Percentiles rank a stretch among this genome's conserved stretches.
phyloP scores from a whole-genome alignment of 345 rosid genomes.

The Ailanthus altissimus region DNA sequence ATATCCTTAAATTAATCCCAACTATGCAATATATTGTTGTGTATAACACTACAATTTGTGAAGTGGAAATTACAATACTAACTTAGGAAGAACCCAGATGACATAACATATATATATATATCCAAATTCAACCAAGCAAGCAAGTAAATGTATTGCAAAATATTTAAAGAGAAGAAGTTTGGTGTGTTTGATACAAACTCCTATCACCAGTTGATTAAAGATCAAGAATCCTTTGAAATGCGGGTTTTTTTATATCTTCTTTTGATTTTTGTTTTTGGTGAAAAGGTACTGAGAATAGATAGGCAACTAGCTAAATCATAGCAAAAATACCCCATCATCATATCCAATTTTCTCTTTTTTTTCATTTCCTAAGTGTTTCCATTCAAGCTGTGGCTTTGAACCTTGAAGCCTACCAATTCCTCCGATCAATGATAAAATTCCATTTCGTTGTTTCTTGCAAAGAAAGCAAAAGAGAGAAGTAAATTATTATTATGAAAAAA shows the following conservation, averaged over 20 bases:
- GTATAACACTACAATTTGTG: not conserved
- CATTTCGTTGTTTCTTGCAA: not conserved
- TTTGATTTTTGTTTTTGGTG: no score
- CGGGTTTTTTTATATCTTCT: not conserved
- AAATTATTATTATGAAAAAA: not conserved
- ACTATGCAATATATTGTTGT: no score
- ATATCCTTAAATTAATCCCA: not conserved
- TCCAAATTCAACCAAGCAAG: not conserved
- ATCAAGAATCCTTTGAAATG: not conserved
- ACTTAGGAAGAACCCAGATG: not conserved
- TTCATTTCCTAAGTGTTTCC: not conserved
- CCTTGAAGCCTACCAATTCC: not conserved
- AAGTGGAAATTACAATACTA: not conserved
- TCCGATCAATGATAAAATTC: constrained; percentile 1
- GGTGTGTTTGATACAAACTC: not conserved
- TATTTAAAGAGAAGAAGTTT: not conserved
- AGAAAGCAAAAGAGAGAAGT: not conserved
- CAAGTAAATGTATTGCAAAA: not conserved
- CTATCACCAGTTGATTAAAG: not conserved
- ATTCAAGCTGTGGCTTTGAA: not conserved
- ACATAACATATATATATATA: not conserved
- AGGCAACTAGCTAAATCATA: not conserved
- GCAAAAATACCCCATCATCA: not conserved
- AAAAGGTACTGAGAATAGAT: not conserved
- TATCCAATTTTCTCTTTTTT: not conserved